phyloP scores from a whole-genome alignment of 768 basidiomycete species.

The Tulasnella sp. region DNA sequence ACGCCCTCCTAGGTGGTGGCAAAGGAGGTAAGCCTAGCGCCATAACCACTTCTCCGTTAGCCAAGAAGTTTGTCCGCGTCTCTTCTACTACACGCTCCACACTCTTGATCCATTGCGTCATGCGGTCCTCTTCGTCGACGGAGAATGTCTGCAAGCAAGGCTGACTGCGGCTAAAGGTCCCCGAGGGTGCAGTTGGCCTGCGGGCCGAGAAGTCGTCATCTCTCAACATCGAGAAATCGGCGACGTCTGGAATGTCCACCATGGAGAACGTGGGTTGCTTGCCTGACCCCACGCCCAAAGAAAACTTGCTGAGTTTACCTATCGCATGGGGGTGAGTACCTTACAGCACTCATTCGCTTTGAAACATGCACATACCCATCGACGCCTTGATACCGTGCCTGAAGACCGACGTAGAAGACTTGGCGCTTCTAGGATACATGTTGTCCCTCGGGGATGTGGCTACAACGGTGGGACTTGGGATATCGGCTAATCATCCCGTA shows the following conservation, averaged over 20 bases:
- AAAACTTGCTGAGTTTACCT: conserved; percentile 28
- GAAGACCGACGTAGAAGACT: conserved; percentile 34
- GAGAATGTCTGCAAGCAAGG: conserved; percentile 30
- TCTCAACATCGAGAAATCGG: conserved; percentile 40
- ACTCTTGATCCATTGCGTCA: conserved; percentile 72
- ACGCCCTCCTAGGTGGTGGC: conserved; percentile 26
- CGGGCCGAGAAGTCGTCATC: not conserved
- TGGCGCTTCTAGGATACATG: conserved; percentile 8
- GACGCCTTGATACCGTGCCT: conserved; percentile 65
- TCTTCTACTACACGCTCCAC: conserved; percentile 86
- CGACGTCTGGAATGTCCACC: conserved; percentile 28
- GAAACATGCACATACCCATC: conserved; percentile 49
- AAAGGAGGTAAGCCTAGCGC: conserved; percentile 56
- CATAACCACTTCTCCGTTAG: conserved; percentile 39
- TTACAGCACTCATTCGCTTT: conserved; percentile 55
- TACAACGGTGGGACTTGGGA: not conserved
- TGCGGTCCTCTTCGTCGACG: conserved; percentile 49
- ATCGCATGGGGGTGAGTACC: conserved; percentile 40
- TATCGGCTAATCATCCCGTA: not conserved
- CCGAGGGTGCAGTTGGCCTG: conserved; percentile 37
- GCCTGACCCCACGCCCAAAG: conserved; percentile 16
- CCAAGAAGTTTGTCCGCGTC: conserved; percentile 53
- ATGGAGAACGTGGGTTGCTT: not conserved
- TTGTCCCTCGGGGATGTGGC: conserved; percentile 8
- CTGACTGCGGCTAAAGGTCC: not conserved